These are phyloP conservation scores for Dendrocalamus latiflorus DNA, from an alignment of 202 grass and related monocot genomes.

Conservation along the genomic window DNA sequence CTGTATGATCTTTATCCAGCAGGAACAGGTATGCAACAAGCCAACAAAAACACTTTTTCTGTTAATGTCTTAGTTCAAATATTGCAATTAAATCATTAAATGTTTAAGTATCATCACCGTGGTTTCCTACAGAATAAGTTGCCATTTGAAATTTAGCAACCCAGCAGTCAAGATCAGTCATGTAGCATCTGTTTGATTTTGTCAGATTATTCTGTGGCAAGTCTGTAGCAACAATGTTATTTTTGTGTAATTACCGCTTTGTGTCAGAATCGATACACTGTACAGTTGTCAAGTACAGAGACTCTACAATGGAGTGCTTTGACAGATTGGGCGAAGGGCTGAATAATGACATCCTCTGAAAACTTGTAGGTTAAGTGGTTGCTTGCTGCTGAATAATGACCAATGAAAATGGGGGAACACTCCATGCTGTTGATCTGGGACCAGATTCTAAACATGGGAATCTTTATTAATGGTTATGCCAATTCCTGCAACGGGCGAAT, in stretches of 20 bases:
- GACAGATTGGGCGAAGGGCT: no score
- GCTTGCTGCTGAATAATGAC: constrained; percentile 16
- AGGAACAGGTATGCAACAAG: constrained; percentile 14
- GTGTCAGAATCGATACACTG: constrained; percentile 14
- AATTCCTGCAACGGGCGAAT: no score
- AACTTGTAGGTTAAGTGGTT: constrained; percentile 5
- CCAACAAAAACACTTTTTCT: constrained; percentile 1
- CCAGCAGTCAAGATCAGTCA: background rate
- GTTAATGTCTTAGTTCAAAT: background rate
- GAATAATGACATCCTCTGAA: no score
- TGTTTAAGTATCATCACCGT: background rate
- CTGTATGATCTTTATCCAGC: constrained; percentile 1
- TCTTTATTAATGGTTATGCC: background rate
- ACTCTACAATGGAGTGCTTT: constrained; percentile 4
- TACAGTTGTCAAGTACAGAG: constrained; percentile 4
- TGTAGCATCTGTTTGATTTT: constrained; percentile 15
- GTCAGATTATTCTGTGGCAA: background rate
- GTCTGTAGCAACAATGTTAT: background rate
- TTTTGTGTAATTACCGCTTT: background rate
- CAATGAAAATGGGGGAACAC: background rate
- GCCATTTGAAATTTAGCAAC: background rate
- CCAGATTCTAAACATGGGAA: background rate
- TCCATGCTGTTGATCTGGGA: constrained; percentile 7
- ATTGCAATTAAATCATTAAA: background rate
- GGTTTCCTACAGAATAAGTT: background rate